A percentile compares a stretch with the other conserved stretches of the same genome.
Conservation (phyloP, 2,329 filamentous ascomycete species). For the Talaromyces sp. region DNA sequence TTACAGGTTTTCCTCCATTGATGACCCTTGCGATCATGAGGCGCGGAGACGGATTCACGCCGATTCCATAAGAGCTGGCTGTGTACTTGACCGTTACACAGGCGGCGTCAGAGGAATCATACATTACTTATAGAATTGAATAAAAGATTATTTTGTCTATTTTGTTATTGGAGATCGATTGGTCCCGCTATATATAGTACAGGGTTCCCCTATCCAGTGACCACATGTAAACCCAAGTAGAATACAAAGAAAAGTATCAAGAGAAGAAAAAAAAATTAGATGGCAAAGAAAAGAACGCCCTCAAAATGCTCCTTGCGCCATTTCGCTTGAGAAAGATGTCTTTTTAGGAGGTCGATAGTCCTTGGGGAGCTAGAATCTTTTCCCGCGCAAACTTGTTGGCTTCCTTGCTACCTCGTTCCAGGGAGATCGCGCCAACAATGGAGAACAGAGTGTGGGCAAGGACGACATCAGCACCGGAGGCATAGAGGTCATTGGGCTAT, state of each 20-base stretch:
- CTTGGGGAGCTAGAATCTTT: conserved; percentile 60
- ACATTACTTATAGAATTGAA: conserved; percentile 48
- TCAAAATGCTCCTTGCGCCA: conserved; percentile 25
- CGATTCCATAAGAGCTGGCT: conserved; percentile 70
- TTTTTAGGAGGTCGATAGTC: conserved; percentile 20
- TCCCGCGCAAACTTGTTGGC: conserved; percentile 73
- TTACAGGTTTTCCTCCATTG: conserved; percentile 54
- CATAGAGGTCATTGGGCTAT: conserved; percentile 61
- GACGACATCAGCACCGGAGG: conserved; percentile 71
- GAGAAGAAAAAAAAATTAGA: conserved; percentile 13
- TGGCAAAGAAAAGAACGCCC: conserved; percentile 25
- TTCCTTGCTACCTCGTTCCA: conserved; percentile 77
- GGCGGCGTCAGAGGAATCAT: conserved; percentile 79
- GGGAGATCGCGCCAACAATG: conserved; percentile 80
- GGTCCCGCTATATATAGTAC: conserved; percentile 9
- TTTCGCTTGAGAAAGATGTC: background rate
- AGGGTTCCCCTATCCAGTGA: conserved; percentile 7
- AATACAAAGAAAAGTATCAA: conserved; percentile 7
- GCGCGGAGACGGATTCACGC: conserved; percentile 47
- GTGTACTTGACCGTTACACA: conserved; percentile 61
- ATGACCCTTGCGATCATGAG: conserved; percentile 60
- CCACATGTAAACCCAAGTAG: conserved; percentile 9
- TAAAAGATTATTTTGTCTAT: conserved; percentile 11
- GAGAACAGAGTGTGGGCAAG: conserved; percentile 75
- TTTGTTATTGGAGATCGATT: conserved; percentile 12